phyloP scores from a whole-genome alignment of 371 early-diverging fungal genomes.

The Mucor circinelloides region DNA sequence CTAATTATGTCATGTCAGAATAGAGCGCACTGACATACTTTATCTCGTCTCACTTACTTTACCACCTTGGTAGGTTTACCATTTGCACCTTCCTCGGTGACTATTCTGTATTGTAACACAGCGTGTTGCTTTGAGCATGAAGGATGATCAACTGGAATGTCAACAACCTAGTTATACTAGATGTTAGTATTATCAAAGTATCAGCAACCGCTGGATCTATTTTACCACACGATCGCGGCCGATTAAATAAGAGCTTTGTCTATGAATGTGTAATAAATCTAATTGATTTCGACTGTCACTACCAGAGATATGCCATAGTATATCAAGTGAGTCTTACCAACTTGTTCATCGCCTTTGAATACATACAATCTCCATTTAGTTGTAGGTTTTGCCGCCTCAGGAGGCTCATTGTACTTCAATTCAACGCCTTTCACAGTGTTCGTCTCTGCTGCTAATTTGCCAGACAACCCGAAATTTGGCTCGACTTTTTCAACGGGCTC shows the following conservation, averaged over 20 bases:
- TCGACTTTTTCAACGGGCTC: conserved; percentile 56
- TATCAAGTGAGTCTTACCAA: conserved; percentile 53
- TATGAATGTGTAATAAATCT: conserved; percentile 85
- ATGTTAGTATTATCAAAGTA: neutral
- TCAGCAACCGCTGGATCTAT: conserved; percentile 5
- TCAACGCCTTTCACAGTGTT: conserved; percentile 84
- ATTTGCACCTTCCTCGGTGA: conserved; percentile 7
- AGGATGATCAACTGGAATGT: conserved; percentile 90
- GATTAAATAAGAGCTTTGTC: conserved; percentile 87
- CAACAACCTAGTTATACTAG: conserved; percentile 66
- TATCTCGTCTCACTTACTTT: conserved; percentile 44
- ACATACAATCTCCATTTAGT: conserved; percentile 85
- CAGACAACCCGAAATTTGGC: conserved; percentile 85
- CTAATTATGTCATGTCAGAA: conserved; percentile 29
- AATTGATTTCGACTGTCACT: neutral
- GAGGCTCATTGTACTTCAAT: conserved; percentile 88
- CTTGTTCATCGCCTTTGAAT: conserved; percentile 87
- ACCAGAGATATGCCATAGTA: neutral
- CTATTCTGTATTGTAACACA: conserved; percentile 64
- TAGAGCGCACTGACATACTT: neutral
- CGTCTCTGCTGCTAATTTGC: conserved; percentile 83
- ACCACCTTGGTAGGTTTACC: conserved; percentile 45
- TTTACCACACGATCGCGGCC: conserved; percentile 86
- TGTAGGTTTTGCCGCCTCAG: conserved; percentile 83
- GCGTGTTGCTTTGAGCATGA: conserved; percentile 91